These are phyloP conservation scores for Taphrina communis DNA, from an alignment of 1,139 yeast genomes.

Conservation along the genomic window DNA sequence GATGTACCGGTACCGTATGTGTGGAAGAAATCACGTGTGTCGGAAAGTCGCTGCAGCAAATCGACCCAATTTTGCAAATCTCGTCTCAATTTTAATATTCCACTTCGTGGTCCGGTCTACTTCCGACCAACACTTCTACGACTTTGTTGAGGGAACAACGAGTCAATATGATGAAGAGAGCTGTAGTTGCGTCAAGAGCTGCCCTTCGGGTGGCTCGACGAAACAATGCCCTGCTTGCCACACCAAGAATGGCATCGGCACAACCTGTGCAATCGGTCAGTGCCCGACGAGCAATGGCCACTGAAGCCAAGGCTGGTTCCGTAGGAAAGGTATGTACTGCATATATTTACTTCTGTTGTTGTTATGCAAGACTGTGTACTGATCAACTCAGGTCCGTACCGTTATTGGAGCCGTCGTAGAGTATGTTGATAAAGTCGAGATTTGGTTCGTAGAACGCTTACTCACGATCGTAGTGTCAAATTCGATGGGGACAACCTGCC, in stretches of 20 bases:
- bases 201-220: conserved; percentile 28
- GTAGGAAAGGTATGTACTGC: conserved; percentile 19
- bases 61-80: conserved; percentile 7
- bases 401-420: conserved; percentile 39
- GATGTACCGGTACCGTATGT: not conserved
- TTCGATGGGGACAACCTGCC: conserved; percentile 43
- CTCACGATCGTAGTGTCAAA: conserved; percentile 39
- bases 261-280: conserved; percentile 9
- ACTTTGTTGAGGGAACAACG: not conserved
- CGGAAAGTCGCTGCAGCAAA: not conserved
- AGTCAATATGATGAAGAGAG: conserved; percentile 29
- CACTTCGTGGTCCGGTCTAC: conserved; percentile 18
- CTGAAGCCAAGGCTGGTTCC: conserved; percentile 36
- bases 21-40: not conserved
- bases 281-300: conserved; percentile 37
- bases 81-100: conserved; percentile 17
- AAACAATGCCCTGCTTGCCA: conserved; percentile 23
- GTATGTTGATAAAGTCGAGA: not conserved
- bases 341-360: not conserved
- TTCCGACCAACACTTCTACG: conserved; percentile 18
- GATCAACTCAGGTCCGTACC: conserved; percentile 24
- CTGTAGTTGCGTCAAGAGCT: conserved; percentile 23
- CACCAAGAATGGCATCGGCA: conserved; percentile 25
- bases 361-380: no score
- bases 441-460: not conserved